phyloP scores from a whole-genome alignment of 371 early-diverging fungal species.

The Circinella minor region DNA sequence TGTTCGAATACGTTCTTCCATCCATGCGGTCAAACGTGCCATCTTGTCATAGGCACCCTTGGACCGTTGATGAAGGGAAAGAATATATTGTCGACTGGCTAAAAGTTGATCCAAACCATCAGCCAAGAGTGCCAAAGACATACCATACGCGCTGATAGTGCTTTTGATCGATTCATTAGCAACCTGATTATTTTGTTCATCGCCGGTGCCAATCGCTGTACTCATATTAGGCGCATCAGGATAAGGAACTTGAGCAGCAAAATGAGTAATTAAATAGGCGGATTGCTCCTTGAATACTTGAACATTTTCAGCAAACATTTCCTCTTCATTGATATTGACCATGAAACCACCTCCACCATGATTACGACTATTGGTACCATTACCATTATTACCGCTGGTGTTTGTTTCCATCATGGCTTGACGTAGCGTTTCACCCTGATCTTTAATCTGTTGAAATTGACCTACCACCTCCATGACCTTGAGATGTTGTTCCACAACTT shows the following conservation, averaged over 20 bases:
- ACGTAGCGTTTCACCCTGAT: constrained; percentile 43
- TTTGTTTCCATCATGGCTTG: constrained; percentile 25
- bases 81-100: constrained; percentile 36
- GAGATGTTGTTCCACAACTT: constrained; percentile 44
- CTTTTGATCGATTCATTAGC: constrained; percentile 46
- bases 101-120: constrained; percentile 50
- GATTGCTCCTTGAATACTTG: constrained; percentile 44
- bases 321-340: constrained; percentile 19
- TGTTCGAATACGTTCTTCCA: constrained; percentile 39
- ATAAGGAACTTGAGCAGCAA: constrained; percentile 39
- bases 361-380: not conserved
- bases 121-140: constrained; percentile 44
- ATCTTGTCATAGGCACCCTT: constrained; percentile 43
- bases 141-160: constrained; percentile 38
- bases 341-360: not conserved
- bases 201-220: constrained; percentile 43
- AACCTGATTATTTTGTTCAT: constrained; percentile 34
- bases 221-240: constrained; percentile 41
- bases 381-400: constrained; percentile 7
- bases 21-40: constrained; percentile 39
- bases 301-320: constrained; percentile 28
- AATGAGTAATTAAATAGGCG: constrained; percentile 40
- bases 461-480: constrained; percentile 37
- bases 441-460: constrained; percentile 36
- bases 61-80: constrained; percentile 44